Conservation (phyloP, 2,329 filamentous ascomycete genomes). For the Fusarium compactum region DNA sequence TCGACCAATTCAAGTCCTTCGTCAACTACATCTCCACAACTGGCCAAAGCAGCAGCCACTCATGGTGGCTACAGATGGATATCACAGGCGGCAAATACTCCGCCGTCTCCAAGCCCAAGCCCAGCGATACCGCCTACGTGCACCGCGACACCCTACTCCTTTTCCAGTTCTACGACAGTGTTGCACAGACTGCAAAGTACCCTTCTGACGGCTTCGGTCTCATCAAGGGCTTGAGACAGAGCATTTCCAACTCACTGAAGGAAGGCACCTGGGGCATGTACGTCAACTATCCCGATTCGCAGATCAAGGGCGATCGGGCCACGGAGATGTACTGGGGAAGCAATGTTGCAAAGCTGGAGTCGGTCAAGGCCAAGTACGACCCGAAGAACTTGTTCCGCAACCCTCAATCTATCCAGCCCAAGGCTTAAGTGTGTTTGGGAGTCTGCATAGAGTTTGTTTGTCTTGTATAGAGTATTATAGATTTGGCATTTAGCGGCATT, state of each 20-base stretch:
- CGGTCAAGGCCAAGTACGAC: slow-evolving; percentile 53
- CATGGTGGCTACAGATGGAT: slow-evolving; percentile 49
- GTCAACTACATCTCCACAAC: slow-evolving; percentile 43
- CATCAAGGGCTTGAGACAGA: slow-evolving; percentile 51
- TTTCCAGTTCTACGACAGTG: slow-evolving; percentile 63
- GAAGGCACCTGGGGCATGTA: slow-evolving; percentile 55
- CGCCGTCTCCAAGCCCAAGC: slow-evolving; percentile 50
- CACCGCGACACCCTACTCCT: slow-evolving; percentile 62
- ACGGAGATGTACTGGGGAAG: slow-evolving; percentile 55
- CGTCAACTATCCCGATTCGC: slow-evolving; percentile 57
- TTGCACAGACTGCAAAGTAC: slow-evolving; percentile 43
- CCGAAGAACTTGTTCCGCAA: slow-evolving; percentile 55
- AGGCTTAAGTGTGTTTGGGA: neutral
- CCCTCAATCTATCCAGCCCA: slow-evolving; percentile 50
- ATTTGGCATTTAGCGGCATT: neutral
- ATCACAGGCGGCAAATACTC: slow-evolving; percentile 53
- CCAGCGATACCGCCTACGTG: slow-evolving; percentile 52
- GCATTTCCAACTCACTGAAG: slow-evolving; percentile 47
- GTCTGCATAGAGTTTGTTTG: neutral
- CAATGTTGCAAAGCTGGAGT: slow-evolving; percentile 51
- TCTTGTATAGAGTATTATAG: neutral
- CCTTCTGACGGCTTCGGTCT: slow-evolving; percentile 52
- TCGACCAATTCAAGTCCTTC: slow-evolving; percentile 43
- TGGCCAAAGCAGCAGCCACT: slow-evolving; percentile 34
- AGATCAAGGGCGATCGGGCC: slow-evolving; percentile 50